phyloP scores from a whole-genome alignment of 495 filamentous ascomycete genomes.

The Xylaria curta region DNA sequence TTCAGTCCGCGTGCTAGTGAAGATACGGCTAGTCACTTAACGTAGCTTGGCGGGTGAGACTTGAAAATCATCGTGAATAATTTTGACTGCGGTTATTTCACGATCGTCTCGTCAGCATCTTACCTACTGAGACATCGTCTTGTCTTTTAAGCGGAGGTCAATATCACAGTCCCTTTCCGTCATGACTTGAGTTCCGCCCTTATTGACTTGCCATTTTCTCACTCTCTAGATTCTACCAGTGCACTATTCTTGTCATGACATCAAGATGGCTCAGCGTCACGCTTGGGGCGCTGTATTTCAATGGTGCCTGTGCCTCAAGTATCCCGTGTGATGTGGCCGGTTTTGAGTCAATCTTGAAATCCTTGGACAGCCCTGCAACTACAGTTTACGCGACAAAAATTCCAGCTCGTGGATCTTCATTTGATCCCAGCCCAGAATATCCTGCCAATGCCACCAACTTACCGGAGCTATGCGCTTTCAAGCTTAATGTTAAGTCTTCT shows the following conservation, averaged over 20 bases:
- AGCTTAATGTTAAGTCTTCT: constrained; percentile 53
- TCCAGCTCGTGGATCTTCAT: neutral
- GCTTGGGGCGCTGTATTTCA: neutral
- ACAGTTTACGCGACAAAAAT: constrained; percentile 1
- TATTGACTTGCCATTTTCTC: neutral
- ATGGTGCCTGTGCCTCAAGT: neutral
- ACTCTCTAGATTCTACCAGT: neutral
- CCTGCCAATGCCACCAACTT: constrained; percentile 44
- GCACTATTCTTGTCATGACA: neutral
- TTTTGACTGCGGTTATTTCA: neutral
- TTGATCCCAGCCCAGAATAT: constrained; percentile 18
- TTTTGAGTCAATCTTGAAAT: neutral
- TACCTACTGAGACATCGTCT: neutral
- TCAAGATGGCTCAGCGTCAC: neutral
- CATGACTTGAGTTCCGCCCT: neutral
- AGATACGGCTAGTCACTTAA: neutral
- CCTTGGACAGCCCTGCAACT: neutral
- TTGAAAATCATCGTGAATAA: neutral
- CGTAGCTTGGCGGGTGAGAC: neutral
- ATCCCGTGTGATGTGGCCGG: neutral
- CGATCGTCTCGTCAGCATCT: neutral
- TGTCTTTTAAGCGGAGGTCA: neutral
- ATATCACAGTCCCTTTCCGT: neutral
- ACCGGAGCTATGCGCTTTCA: constrained; percentile 54
- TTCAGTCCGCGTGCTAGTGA: neutral